These are phyloP conservation scores for Ogataea pignaliae DNA, from an alignment of 805 yeast species.

Conservation along the genomic window DNA sequence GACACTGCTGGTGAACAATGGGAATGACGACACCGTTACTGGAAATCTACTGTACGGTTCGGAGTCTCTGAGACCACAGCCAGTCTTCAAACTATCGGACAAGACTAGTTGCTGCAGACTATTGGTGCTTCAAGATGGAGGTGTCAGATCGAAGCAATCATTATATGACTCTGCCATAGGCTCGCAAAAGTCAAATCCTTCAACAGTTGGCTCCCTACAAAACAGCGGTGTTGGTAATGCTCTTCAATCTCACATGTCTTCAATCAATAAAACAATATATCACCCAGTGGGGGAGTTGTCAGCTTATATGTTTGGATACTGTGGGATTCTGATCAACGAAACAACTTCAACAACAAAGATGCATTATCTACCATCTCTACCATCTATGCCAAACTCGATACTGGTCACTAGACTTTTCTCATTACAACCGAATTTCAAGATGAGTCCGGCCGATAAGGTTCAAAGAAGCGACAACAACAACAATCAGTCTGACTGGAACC, in stretches of 20 bases:
- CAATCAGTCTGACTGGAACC: conserved; percentile 35
- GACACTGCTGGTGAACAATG: conserved; percentile 2
- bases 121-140: conserved; percentile 45
- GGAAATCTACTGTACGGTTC: conserved; percentile 46
- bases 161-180: conserved; percentile 41
- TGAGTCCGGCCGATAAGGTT: conserved; percentile 2
- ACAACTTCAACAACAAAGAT: conserved; percentile 40
- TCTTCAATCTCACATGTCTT: neutral
- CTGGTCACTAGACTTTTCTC: conserved; percentile 43
- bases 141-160: conserved; percentile 44
- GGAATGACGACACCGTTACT: conserved; percentile 40
- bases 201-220: neutral
- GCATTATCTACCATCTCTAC: conserved; percentile 42
- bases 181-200: conserved; percentile 1
- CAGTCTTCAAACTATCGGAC: conserved; percentile 20
- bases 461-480: neutral
- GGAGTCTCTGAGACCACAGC: conserved; percentile 11
- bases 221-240: neutral
- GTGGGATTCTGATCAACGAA: conserved; percentile 47
- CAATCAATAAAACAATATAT: conserved; percentile 28
- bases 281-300: conserved; percentile 43
- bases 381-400: conserved; percentile 35
- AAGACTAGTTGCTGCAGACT: conserved; percentile 33
- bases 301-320: conserved; percentile 52
- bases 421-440: conserved; percentile 21